Base-by-base conservation (phyloP, 305 asterid genomes). In the Fraxinus nigra region DNA sequence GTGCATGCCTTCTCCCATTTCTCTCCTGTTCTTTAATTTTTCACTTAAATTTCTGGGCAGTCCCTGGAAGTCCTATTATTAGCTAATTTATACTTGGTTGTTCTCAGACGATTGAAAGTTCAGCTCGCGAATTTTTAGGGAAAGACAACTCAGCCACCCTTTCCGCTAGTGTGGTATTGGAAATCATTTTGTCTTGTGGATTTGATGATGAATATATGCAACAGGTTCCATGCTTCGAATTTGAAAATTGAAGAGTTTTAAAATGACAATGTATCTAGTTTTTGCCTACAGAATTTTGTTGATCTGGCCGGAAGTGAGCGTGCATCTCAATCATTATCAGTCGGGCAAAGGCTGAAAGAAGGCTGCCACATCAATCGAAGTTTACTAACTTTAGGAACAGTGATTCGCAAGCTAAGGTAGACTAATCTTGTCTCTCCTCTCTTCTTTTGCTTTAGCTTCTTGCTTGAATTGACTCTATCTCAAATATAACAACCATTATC, bases 231-330 rank as follows among this genome's bases (percentile, higher is more conserved):
- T 65, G 81, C 84, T 82, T 1, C 61, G 78, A 75, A 82, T n/a
- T 72, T 33, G 26, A 6, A 72, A 70, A 33, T 33, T 18, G 34
- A 28, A 72, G 11, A 72, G 37, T 6, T 72, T 30, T 72, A 33
- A 16, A 14, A 6, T n/a, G 46, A 72, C 43, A 16, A 33, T 72
- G 33, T 33, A 28, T 33, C 20, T 33, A 33, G 46, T 54, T 87
- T 72, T 82, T 81, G 70, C 82, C 72, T 87, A 92, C 94, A 96
- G 99, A 96, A 96, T 84, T 96, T 94, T 88, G 99, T 96, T 87
- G 99, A 96, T 87, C 85, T 96, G 82, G 98, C 99, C n/a, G 99
- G 99, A 40, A 96, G 98, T 84, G 99, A 96, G 89, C 93, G 99
- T 54, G 99, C 98, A 86, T 92, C 98, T 83, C 99, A 96, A 90